phyloP scores from a whole-genome alignment of 2,329 filamentous ascomycete species.

The Teratosphaeria gauchensis region DNA sequence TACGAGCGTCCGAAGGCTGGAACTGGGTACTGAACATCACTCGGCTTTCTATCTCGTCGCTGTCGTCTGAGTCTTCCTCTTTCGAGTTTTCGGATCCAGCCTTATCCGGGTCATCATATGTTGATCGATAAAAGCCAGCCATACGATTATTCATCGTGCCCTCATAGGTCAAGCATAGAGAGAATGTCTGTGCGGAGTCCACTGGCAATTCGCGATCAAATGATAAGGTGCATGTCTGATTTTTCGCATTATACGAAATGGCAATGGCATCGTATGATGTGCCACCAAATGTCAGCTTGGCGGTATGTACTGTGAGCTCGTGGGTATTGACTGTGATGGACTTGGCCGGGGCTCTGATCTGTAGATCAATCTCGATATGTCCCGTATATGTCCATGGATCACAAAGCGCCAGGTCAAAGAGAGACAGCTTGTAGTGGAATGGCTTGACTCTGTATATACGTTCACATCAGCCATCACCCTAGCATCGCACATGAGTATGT shows the following conservation, averaged over 20 bases:
- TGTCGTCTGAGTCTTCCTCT: neutral
- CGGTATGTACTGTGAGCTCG: neutral
- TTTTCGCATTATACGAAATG: neutral
- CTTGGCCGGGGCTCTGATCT: neutral
- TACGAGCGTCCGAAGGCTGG: constrained; percentile 83
- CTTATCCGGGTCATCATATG: neutral
- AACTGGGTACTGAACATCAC: constrained; percentile 83
- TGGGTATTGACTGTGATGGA: neutral
- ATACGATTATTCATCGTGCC: neutral
- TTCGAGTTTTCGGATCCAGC: neutral
- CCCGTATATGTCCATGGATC: neutral
- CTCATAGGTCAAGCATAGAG: neutral
- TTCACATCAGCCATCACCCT: neutral
- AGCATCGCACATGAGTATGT: neutral
- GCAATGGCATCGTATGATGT: neutral
- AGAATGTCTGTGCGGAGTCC: neutral
- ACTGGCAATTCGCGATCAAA: neutral
- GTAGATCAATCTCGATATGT: neutral
- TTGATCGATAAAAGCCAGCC: neutral
- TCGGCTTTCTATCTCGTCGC: constrained; percentile 33
- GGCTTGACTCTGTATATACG: neutral
- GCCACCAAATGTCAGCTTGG: neutral
- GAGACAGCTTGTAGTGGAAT: neutral
- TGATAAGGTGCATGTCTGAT: neutral
- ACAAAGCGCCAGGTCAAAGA: neutral